Conservation (phyloP, 345 rosid genomes). For the Citrus sp. region DNA sequence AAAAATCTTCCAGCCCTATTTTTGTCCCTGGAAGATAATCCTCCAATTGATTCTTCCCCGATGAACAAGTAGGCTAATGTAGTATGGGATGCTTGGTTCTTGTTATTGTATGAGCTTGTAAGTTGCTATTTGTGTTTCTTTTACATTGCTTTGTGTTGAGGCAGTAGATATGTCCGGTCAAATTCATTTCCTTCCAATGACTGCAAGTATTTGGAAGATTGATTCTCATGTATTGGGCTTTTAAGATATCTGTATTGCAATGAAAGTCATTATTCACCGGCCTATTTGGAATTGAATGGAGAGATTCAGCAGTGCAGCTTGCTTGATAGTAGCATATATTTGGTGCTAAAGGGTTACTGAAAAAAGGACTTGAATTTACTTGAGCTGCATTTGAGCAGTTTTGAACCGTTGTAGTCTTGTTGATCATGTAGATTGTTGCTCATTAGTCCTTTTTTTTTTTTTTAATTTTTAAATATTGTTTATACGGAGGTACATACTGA, state of each 20-base stretch:
- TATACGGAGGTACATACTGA: background rate
- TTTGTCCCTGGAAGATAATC: slow-evolving; percentile 4
- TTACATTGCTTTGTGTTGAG: slow-evolving; percentile 8
- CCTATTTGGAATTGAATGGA: slow-evolving; percentile 5
- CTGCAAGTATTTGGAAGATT: background rate
- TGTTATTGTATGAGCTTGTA: slow-evolving; percentile 10
- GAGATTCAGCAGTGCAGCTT: background rate
- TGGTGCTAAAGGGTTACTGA: background rate
- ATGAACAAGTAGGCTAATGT: slow-evolving; percentile 2
- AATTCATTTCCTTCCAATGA: slow-evolving; percentile 7
- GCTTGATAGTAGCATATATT: background rate
- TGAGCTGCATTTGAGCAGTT: background rate
- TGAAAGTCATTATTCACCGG: background rate
- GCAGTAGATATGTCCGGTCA: background rate
- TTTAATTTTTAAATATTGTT: background rate
- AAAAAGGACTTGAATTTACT: background rate
- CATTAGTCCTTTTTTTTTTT: background rate
- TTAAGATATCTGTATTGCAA: background rate
- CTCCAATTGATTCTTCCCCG: slow-evolving; percentile 4
- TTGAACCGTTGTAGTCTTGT: background rate
- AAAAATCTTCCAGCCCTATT: slow-evolving; percentile 12
- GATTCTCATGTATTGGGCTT: background rate
- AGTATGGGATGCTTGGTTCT: slow-evolving; percentile 3
- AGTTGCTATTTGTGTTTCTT: slow-evolving; percentile 5
- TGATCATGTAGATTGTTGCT: background rate